Evolutionary conservation across 305 asterid genomes (phyloP), one percentile per base, ranked within the genome.

Genomic region (Salvia sclarea): DNA sequence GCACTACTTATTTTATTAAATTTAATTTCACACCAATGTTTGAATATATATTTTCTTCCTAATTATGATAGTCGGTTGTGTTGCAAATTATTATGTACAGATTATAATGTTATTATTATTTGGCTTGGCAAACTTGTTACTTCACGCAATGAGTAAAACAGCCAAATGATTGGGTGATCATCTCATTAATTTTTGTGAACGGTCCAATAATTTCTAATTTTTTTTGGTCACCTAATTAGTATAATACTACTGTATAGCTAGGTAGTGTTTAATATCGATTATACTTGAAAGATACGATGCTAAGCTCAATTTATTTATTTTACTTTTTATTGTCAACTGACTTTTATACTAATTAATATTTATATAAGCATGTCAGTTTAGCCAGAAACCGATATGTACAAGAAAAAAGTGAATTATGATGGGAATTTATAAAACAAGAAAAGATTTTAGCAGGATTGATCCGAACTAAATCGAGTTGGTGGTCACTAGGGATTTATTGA

Each of bases 111-210:
- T 30, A 28, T 5, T 30, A 28, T 5, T 66, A 25, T 49, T 66
- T 73, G 63, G 44, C 22, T 72, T 24, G 12, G 58, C 16, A 18
- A 64, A 44, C 30, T 56, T 54, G 56, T 69, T 67, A 54, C 68
- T 38, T 60, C 61, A 24, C 75, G 60, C 62, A 52, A 37, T 6
- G 31, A 59, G 35, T 45, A 30, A 10, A 66, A 59, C 45, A 66
- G 64, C 37, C 41, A 31, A 63, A 43, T 72, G 53, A 64, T 63
- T 63, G 65, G 37, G 37, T 8, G 33, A 41, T 41, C 30, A 41
- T 41, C 30, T 41, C 33, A 6, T 30, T 25, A 57, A 13, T 48
- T 3, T 10, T 31, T 1, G 5, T 11, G 12, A 35, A 33, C 31
- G 25, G 18, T 59, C 16, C 41, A 35, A 21, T 33, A 35, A 21